Conservation (phyloP, 352 stramenopile species). For the Globisporangium cystogenes region DNA sequence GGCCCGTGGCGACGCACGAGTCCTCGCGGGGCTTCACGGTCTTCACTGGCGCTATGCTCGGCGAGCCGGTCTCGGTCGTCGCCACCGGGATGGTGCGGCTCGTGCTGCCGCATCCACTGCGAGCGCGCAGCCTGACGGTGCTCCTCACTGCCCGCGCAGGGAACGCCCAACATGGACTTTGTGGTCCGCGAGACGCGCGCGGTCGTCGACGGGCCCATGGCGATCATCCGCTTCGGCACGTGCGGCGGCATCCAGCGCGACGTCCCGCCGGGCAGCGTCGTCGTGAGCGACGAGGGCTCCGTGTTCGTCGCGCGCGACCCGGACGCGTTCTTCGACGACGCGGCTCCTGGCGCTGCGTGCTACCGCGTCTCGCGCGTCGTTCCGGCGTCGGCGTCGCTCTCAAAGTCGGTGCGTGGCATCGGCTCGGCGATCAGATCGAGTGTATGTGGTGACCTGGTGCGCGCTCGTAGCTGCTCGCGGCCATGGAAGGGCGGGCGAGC, state of each 20-base stretch:
- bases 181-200: constrained; percentile 53
- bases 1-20: constrained; percentile 20
- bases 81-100: constrained; percentile 50
- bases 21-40: constrained; percentile 50
- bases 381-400: constrained; percentile 22
- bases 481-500: too few species aligned
- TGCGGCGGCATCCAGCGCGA: constrained; percentile 39
- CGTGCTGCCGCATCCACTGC: too few species aligned
- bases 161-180: constrained; percentile 72
- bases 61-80: constrained; percentile 43
- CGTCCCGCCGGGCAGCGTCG: constrained; percentile 38
- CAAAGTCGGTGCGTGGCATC: constrained; percentile 15
- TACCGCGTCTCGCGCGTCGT: constrained; percentile 35
- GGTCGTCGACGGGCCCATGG: constrained; percentile 41
- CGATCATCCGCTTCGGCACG: constrained; percentile 57
- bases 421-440: too few species aligned
- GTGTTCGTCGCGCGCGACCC: constrained; percentile 38
- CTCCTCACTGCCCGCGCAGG: constrained; percentile 12
- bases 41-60: constrained; percentile 46
- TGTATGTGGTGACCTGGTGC: too few species aligned
- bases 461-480: constrained; percentile 5
- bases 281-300: constrained; percentile 43
- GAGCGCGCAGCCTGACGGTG: background rate
- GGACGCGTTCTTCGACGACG: constrained; percentile 42
- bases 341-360: constrained; percentile 5